Percentiles rank a stretch among this genome's conserved stretches.
Conservation (phyloP, 768 basidiomycete species). For the Calvatia gigantea region DNA sequence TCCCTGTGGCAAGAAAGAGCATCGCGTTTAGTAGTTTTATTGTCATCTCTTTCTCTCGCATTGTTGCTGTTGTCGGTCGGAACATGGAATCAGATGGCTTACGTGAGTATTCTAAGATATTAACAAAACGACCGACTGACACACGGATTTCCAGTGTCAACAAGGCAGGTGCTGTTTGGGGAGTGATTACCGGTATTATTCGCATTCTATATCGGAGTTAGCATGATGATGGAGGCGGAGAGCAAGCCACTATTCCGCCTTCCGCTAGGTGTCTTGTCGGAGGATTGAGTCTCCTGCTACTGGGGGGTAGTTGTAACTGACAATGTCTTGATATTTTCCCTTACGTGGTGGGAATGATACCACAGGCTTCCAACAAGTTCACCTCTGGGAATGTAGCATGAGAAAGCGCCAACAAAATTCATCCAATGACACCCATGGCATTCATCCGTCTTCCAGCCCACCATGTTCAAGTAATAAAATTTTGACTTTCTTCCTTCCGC, state of each 20-base stretch:
- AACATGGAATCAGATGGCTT: slow-evolving; percentile 24
- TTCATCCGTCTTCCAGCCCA: no score
- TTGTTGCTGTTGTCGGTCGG: slow-evolving; percentile 25
- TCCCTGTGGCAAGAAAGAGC: slow-evolving; percentile 22
- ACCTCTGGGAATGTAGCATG: no score
- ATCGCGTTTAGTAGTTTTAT: slow-evolving; percentile 24
- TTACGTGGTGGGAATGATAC: no score
- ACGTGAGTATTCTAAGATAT: slow-evolving; percentile 21
- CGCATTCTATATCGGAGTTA: slow-evolving; percentile 43
- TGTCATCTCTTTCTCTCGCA: slow-evolving; percentile 22
- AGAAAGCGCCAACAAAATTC: no score
- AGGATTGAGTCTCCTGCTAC: neutral
- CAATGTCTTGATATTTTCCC: no score
- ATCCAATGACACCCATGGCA: no score
- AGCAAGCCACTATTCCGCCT: slow-evolving; percentile 28
- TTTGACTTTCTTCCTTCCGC: no score
- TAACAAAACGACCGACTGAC: neutral
- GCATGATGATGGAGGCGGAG: slow-evolving; percentile 36
- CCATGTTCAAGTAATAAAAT: no score
- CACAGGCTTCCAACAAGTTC: no score
- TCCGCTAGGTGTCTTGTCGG: slow-evolving; percentile 30
- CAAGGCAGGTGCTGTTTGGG: slow-evolving; percentile 38
- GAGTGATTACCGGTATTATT: slow-evolving; percentile 38
- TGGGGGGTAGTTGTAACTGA: no score
- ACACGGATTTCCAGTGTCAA: slow-evolving; percentile 22